These are phyloP conservation scores for Tolypocladium inflatum DNA, from an alignment of 2,329 filamentous ascomycete genomes.

Conservation along the genomic window DNA sequence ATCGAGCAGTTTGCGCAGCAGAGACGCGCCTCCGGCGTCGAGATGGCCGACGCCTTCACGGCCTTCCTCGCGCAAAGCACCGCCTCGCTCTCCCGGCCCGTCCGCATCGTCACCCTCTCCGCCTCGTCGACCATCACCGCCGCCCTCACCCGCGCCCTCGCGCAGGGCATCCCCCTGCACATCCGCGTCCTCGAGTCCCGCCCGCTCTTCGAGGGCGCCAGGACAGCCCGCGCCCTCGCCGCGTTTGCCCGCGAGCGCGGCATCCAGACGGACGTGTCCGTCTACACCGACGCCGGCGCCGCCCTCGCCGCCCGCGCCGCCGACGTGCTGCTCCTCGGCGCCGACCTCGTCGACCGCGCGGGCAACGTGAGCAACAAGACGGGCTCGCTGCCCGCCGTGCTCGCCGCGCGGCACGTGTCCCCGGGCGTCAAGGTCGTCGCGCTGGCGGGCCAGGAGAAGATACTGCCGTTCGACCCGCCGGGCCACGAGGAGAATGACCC, in stretches of 20 bases:
- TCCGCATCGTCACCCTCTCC: constrained; percentile 51
- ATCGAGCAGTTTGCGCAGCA: constrained; percentile 8
- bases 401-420: constrained; percentile 41
- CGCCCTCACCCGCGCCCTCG: constrained; percentile 33
- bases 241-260: constrained; percentile 22
- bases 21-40: constrained; percentile 14
- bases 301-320: constrained; percentile 41
- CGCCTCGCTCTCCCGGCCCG: constrained; percentile 7
- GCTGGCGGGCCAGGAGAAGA: constrained; percentile 52
- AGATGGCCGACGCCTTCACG: constrained; percentile 25
- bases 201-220: constrained; percentile 56
- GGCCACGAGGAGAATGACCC: constrained; percentile 38
- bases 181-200: constrained; percentile 57
- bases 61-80: constrained; percentile 17
- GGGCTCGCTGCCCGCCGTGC: constrained; percentile 48
- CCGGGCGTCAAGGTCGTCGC: constrained; percentile 40
- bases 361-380: constrained; percentile 60
- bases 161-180: constrained; percentile 31
- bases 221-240: constrained; percentile 41
- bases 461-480: constrained; percentile 33
- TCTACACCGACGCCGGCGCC: constrained; percentile 52
- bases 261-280: constrained; percentile 22
- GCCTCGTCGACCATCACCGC: constrained; percentile 51
- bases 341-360: constrained; percentile 47
- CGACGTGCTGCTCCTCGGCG: constrained; percentile 53